These are phyloP conservation scores for Penicillium simplicissimum DNA, from an alignment of 495 filamentous ascomycete species.

Conservation along the genomic window DNA sequence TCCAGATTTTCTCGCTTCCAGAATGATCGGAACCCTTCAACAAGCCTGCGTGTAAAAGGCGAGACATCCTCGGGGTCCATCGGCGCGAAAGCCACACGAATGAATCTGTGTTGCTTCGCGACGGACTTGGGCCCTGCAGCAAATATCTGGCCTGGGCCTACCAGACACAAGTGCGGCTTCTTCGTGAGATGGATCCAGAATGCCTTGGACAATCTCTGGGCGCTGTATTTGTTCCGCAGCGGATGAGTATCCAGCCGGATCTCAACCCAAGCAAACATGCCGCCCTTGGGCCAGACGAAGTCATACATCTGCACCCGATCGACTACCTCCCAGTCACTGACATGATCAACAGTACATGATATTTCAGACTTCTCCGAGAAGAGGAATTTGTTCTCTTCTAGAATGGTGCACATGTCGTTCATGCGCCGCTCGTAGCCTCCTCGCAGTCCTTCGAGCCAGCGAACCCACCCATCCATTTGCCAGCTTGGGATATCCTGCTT, in stretches of 20 bases:
- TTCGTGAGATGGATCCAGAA: slow-evolving; percentile 73
- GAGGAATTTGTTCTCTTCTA: slow-evolving; percentile 64
- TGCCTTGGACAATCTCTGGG: slow-evolving; percentile 52
- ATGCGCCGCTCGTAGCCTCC: slow-evolving; percentile 81
- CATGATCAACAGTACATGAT: slow-evolving; percentile 35
- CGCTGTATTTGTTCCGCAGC: slow-evolving; percentile 50
- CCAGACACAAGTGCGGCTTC: slow-evolving; percentile 65
- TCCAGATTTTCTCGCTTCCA: slow-evolving; percentile 68
- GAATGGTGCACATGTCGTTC: slow-evolving; percentile 67
- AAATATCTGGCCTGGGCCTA: slow-evolving; percentile 71
- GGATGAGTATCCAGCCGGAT: slow-evolving; percentile 71
- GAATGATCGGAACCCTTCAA: slow-evolving; percentile 67
- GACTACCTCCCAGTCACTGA: slow-evolving; percentile 66
- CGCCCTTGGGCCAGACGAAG: slow-evolving; percentile 79
- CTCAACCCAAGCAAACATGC: slow-evolving; percentile 90
- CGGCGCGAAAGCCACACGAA: slow-evolving; percentile 85
- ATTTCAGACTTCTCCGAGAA: slow-evolving; percentile 47
- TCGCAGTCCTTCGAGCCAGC: slow-evolving; percentile 82
- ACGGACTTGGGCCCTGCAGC: slow-evolving; percentile 54
- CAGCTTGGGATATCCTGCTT: slow-evolving; percentile 56
- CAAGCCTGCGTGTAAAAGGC: slow-evolving; percentile 59
- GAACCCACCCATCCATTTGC: slow-evolving; percentile 83
- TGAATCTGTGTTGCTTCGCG: slow-evolving; percentile 61
- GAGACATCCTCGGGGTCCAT: slow-evolving; percentile 68
- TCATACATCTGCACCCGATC: slow-evolving; percentile 68